Conservation (phyloP, 176 grass and related monocot species). For the Lolium perenne region DNA sequence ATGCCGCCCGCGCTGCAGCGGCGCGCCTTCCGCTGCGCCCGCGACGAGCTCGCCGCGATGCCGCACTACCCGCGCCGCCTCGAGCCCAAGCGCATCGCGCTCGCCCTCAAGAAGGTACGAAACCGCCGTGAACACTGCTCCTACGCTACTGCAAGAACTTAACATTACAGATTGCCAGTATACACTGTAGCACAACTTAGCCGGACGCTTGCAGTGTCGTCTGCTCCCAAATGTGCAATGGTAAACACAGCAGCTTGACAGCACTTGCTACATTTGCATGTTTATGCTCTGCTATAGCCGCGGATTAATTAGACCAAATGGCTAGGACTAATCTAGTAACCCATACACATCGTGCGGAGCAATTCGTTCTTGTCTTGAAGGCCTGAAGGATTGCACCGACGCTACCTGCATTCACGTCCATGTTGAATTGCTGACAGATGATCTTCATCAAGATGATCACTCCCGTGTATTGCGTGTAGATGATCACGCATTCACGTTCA, state of each 20-base stretch:
- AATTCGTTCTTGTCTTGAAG: no score
- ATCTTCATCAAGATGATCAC: no score
- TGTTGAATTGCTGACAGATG: not conserved
- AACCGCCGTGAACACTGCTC: no score
- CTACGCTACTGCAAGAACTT: not conserved
- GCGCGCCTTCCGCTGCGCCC: conserved; percentile 76
- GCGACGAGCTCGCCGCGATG: conserved; percentile 79
- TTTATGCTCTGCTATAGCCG: no score
- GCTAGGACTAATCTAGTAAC: not conserved
- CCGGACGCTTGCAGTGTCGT: not conserved
- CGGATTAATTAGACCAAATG: not conserved
- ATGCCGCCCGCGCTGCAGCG: conserved; percentile 80
- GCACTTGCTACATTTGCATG: not conserved
- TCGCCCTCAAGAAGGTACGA: not conserved
- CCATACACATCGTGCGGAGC: no score
- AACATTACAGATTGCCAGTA: not conserved
- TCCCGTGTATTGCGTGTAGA: no score
- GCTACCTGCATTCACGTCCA: no score
- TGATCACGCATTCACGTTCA: not conserved
- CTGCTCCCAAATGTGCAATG: conserved; percentile 5
- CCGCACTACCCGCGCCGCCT: conserved; percentile 62
- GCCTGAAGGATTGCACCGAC: no score
- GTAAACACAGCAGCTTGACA: not conserved
- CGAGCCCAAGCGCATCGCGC: conserved; percentile 85
- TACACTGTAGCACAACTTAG: not conserved